Evolutionary conservation across 306 rosid genomes (phyloP), one percentile per base, ranked within the genome.

Genomic region (Sesbania bispinosa): DNA sequence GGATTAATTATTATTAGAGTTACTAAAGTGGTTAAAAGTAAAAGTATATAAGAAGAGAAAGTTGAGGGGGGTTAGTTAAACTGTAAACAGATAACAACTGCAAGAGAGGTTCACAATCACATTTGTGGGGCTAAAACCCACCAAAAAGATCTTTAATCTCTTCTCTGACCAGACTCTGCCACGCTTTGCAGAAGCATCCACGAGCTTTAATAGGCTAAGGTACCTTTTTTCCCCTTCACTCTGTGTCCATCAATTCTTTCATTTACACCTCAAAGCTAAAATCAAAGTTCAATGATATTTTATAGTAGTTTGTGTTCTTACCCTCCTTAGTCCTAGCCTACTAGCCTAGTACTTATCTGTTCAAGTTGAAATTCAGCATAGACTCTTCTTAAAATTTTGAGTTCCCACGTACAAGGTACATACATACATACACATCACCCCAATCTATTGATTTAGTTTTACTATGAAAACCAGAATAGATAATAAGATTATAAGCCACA

Each of bases 111-210:
- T 27, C n/a, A n/a, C n/a, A n/a, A n/a, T n/a, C n/a, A n/a, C n/a
- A 67, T 57, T 78, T 77, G 82, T 83, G 84, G 85, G 89, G 79
- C 82, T 69, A 74, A 65, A 62, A 79, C 58, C 45, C 32, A 45
- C 79, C 73, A 67, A 47, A n/a, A 71, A 76, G 65, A 74, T 84
- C 62, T 73, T 71, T 84, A 76, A 71, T 61, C 59, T 45, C 78
- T 73, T 61, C 76, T 36, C 81, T 83, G 82, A 77, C 82, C 84
- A 62, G 61, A 75, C 77, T 50, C 81, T 67, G 81, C 77, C 77
- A 75, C 76, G 23, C 79, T 79, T 76, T 74, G 84, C 84, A 81
- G 84, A 79, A 75, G 77, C 87, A 79, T 77, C 81, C 68, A 63
- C 74, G n/a, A 55, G 27, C 80, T 65, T 84, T 53, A 75, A 4